A percentile compares a stretch with the other conserved stretches of the same genome.
Evolutionary conservation across 805 yeast species (phyloP).

Genomic region (Cyberlindnera lachancei): DNA sequence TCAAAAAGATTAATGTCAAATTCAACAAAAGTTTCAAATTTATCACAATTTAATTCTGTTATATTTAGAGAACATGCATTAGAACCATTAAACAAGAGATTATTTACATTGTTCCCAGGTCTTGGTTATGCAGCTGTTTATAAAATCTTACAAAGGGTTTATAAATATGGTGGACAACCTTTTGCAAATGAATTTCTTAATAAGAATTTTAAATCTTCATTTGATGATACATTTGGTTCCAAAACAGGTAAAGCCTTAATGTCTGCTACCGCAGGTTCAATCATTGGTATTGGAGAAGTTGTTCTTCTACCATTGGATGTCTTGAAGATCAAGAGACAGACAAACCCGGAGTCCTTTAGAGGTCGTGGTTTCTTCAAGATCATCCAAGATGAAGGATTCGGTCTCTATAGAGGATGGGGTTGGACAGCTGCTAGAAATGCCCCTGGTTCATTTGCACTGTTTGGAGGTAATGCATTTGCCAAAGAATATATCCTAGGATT

Average conservation of each 20-base stretch:
- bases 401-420: constrained; percentile 97
- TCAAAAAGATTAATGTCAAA: constrained; percentile 92
- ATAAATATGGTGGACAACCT: constrained; percentile 99
- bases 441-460: constrained; percentile 95
- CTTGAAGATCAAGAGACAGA: constrained; percentile 95
- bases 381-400: constrained; percentile 83
- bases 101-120: constrained; percentile 91
- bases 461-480: constrained; percentile 98
- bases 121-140: constrained; percentile 97
- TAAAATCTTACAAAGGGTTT: constrained; percentile 93
- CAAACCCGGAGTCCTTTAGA: constrained; percentile 98
- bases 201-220: constrained; percentile 59
- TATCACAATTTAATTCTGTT: constrained; percentile 70
- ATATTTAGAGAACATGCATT: constrained; percentile 78
- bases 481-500: constrained; percentile 90
- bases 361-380: constrained; percentile 94
- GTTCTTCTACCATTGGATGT: constrained; percentile 93
- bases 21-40: constrained; percentile 56
- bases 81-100: constrained; percentile 61
- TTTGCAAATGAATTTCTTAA: constrained; percentile 91
- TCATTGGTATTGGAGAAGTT: constrained; percentile 97
- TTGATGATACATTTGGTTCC: constrained; percentile 75
- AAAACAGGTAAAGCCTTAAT: constrained; percentile 96
- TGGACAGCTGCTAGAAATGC: constrained; percentile 99
- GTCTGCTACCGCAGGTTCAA: constrained; percentile 95